Percentiles rank a stretch among this genome's conserved stretches.
Evolutionary conservation across 306 rosid genomes (phyloP).

Genomic region (Macrotyloma uniflorum): DNA sequence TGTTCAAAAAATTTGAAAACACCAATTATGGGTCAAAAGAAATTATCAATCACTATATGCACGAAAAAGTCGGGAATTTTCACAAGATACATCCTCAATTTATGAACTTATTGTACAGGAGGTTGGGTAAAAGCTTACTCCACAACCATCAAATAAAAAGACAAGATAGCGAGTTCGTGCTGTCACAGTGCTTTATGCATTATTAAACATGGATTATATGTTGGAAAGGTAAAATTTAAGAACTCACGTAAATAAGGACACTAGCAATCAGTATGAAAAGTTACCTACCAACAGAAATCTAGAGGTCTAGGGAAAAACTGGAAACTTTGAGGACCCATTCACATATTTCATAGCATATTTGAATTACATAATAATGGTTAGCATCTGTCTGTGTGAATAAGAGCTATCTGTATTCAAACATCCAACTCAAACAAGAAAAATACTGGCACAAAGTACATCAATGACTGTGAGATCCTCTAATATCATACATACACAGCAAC

Average conservation of each 20-base stretch:
- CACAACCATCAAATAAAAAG: not conserved
- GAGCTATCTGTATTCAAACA: not conserved
- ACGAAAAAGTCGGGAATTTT: not conserved
- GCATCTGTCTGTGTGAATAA: not conserved
- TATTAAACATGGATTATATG: not conserved
- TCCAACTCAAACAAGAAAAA: not conserved
- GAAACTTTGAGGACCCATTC: not conserved
- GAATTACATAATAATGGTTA: not conserved
- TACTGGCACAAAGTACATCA: not conserved
- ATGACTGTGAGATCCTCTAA: not conserved
- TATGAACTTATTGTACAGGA: not conserved
- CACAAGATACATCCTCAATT: not conserved
- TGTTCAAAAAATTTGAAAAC: conserved; percentile 44
- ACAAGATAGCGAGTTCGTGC: not conserved
- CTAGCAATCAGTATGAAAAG: not conserved
- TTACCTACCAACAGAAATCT: not conserved
- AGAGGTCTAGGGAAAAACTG: not conserved
- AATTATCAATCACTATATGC: conserved; percentile 25
- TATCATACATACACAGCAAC: too few relatives aligned
- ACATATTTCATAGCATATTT: not conserved
- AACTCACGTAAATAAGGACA: not conserved
- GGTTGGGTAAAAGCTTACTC: not conserved
- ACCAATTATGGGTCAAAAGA: conserved; percentile 27
- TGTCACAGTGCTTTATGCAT: conserved; percentile 17
- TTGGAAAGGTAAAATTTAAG: conserved; percentile 10